Percentiles rank a stretch among this genome's conserved stretches.
phyloP scores from a whole-genome alignment of 1,284 basidiomycete genomes.

The Rhodofomes roseus region DNA sequence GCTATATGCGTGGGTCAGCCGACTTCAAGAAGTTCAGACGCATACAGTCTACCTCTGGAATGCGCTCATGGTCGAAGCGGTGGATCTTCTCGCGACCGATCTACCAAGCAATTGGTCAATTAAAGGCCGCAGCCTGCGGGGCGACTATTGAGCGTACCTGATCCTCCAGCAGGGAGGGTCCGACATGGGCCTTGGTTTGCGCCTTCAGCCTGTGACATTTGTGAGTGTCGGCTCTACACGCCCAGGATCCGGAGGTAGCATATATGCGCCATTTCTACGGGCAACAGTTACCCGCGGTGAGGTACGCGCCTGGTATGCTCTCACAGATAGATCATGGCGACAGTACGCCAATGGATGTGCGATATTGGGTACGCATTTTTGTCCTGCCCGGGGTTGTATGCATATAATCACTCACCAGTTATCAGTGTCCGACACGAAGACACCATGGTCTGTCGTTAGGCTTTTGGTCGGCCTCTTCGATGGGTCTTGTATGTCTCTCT shows the following conservation, averaged over 20 bases:
- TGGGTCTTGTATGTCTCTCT: constrained; percentile 39
- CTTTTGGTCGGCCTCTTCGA: constrained; percentile 27
- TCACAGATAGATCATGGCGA: no score
- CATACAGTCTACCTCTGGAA: constrained; percentile 61
- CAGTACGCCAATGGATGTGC: no score
- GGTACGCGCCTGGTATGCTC: no score
- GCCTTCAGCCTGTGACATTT: constrained; percentile 55
- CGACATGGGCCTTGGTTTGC: constrained; percentile 37
- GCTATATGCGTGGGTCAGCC: constrained; percentile 17
- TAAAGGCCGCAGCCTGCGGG: not conserved
- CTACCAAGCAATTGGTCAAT: constrained; percentile 4
- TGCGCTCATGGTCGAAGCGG: constrained; percentile 81
- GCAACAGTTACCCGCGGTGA: no score
- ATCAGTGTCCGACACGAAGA: constrained; percentile 56
- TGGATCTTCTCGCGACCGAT: constrained; percentile 70
- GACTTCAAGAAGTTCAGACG: not conserved
- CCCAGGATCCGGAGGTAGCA: not conserved
- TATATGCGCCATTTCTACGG: not conserved
- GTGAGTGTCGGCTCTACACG: not conserved
- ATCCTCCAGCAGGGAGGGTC: constrained; percentile 63
- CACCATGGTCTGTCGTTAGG: constrained; percentile 62
- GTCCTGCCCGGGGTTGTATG: not conserved
- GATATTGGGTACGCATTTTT: not conserved
- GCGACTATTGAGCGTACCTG: constrained; percentile 28
- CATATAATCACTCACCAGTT: constrained; percentile 45